phyloP scores from a whole-genome alignment of 306 rosid species.

The Acacia melanoxylon region DNA sequence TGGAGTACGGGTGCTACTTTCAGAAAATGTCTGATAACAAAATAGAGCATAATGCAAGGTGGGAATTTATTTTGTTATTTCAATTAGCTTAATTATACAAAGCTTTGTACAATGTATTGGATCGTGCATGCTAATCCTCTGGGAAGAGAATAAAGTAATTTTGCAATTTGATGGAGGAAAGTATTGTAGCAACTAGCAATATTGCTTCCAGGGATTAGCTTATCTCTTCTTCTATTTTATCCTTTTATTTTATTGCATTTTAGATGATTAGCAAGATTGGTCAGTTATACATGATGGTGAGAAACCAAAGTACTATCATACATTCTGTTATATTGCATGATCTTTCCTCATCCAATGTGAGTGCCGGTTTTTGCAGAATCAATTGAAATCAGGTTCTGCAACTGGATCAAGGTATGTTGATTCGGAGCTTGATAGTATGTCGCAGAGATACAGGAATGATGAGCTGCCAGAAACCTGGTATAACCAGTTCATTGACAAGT shows the following conservation, averaged over 20 bases:
- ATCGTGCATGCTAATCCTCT: not conserved
- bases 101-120: not conserved
- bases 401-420: conserved; percentile 65
- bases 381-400: conserved; percentile 50
- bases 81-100: not conserved
- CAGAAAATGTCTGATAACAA: not conserved
- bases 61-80: not conserved
- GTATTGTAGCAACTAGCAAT: not conserved
- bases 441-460: conserved; percentile 54
- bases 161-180: not conserved
- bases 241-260: not conserved
- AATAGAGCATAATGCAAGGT: not conserved
- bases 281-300: not conserved
- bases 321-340: not conserved
- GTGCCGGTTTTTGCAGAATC: conserved; percentile 53
- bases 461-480: conserved; percentile 88
- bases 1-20: not conserved
- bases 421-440: conserved; percentile 52
- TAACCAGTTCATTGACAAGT: conserved; percentile 68
- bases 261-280: not conserved
- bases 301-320: not conserved
- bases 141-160: not conserved
- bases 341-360: not conserved
- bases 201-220: not conserved
- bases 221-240: not conserved